These are phyloP conservation scores for Sorghum bicolor DNA, from an alignment of 176 grass and related monocot species.

Conservation along the genomic window DNA sequence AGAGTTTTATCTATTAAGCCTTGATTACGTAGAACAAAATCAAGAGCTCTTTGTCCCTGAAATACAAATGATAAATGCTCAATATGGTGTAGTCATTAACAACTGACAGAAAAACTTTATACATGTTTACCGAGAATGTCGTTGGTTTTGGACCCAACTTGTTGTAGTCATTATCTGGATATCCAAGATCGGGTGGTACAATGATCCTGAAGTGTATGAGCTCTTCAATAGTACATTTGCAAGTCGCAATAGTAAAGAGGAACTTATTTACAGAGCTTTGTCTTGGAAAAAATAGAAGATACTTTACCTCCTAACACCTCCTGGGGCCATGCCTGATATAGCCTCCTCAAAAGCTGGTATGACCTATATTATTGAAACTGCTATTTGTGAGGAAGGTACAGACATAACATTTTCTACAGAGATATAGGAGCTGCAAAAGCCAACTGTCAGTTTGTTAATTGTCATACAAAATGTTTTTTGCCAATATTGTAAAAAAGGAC, in stretches of 20 bases:
- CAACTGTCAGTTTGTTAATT: neutral
- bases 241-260: neutral
- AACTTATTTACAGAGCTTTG: neutral
- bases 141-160: constrained; percentile 84
- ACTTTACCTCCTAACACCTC: constrained; percentile 77
- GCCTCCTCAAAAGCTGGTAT: constrained; percentile 99
- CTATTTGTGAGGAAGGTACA: constrained; percentile 20
- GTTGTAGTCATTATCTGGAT: constrained; percentile 76
- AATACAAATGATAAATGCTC: constrained; percentile 9
- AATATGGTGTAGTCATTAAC: neutral
- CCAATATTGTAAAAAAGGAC: neutral
- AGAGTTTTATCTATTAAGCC: constrained; percentile 97
- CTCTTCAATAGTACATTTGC: neutral
- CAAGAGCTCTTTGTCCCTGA: constrained; percentile 90
- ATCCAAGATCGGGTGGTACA: constrained; percentile 86
- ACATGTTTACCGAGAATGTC: constrained; percentile 70
- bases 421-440: neutral
- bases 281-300: neutral
- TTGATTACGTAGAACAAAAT: constrained; percentile 93
- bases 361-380: constrained; percentile 50
- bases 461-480: neutral
- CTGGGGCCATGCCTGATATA: constrained; percentile 67
- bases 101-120: neutral
- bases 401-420: neutral
- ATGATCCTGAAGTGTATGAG: constrained; percentile 59